Evolutionary conservation across 2,329 filamentous ascomycete genomes (phyloP), one percentile per base, ranked within the genome.

Genomic region (Monosporascus sp.): DNA sequence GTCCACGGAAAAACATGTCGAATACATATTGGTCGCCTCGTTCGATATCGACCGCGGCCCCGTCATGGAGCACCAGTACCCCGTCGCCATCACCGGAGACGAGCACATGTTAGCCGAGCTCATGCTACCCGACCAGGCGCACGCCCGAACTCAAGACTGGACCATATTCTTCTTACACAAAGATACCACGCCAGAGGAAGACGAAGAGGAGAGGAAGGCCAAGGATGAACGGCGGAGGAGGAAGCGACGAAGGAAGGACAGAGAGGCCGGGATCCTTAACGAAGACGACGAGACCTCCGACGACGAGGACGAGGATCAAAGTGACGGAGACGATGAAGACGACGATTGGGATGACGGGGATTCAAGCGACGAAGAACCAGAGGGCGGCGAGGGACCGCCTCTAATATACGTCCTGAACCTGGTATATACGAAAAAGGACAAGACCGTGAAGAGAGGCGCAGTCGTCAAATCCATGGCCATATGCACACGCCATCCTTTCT

Each of bases 141-240:
- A 99, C 73, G 85, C 94, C 56, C 84, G 94, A 39, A 93, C 89
- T 66, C 92, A 97, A 72, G 94, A 99, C 70, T 99, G 94, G 94
- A 99, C 94, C 43, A 96, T 97, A 52, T 99, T 99, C 76, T 99
- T 99, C 69, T 71, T 99, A 53, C 94, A 99, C 74, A 97, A 97
- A 70, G 94, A 99, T 69, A 89, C 87, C 3, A 92, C 85, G 55
- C 85, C 87, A 49, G 87, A 89, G 55, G 89, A 93, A 53, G 92
- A 96, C 55, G 88, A 91, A 31, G 82, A 85, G 53, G 87, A 90
- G 62, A 77, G 77, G 56, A 77, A 75, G 51, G 77, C 77, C 39
- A 86, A 81, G 59, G 74, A 78, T 64, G 76, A 78, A 60, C 74
- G 79, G 62, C 77, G 69, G 52, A 74, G 71, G 60, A 72, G 72